These are phyloP conservation scores for Hirsutella thompsonii DNA, from an alignment of 2,329 filamentous ascomycete genomes.

Conservation along the genomic window DNA sequence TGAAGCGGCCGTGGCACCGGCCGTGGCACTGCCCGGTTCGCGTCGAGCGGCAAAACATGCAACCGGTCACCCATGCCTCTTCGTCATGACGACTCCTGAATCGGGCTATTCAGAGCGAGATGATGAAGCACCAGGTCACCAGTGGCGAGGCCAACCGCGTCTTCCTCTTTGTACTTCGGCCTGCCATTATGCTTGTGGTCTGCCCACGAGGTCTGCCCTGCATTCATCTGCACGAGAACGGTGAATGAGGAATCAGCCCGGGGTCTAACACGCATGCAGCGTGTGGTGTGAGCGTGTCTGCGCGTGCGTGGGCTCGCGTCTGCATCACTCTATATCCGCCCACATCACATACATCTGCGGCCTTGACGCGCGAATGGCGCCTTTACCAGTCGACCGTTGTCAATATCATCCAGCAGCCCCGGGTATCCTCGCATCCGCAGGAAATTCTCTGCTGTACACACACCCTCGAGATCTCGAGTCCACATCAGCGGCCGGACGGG, in stretches of 20 bases:
- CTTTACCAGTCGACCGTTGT: not conserved
- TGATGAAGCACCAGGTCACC: not conserved
- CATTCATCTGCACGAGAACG: not conserved
- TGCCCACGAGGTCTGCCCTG: not conserved
- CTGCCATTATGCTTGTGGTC: too few relatives aligned
- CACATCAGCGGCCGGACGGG: too few relatives aligned
- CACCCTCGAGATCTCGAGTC: too few relatives aligned
- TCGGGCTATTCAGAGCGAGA: not conserved
- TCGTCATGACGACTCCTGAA: too few relatives aligned
- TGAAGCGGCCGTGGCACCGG: too few relatives aligned
- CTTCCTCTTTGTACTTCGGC: too few relatives aligned
- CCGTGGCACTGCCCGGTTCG: too few relatives aligned
- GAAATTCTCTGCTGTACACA: too few relatives aligned
- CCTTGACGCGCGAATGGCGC: not conserved
- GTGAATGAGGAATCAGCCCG: not conserved
- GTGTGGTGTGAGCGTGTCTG: slow-evolving; percentile 1
- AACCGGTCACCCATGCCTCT: too few relatives aligned
- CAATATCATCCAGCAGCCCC: not conserved
- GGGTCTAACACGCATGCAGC: not conserved
- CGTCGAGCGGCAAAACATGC: too few relatives aligned
- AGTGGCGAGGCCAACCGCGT: not conserved
- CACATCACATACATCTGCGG: not conserved
- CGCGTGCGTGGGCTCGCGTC: slow-evolving; percentile 3
- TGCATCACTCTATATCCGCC: not conserved
- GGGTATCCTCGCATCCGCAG: not conserved